Percentiles rank a stretch among this genome's conserved stretches.
Evolutionary conservation across 768 basidiomycete species (phyloP).

Genomic region (button mushroom (Agaricus bisporus)): DNA sequence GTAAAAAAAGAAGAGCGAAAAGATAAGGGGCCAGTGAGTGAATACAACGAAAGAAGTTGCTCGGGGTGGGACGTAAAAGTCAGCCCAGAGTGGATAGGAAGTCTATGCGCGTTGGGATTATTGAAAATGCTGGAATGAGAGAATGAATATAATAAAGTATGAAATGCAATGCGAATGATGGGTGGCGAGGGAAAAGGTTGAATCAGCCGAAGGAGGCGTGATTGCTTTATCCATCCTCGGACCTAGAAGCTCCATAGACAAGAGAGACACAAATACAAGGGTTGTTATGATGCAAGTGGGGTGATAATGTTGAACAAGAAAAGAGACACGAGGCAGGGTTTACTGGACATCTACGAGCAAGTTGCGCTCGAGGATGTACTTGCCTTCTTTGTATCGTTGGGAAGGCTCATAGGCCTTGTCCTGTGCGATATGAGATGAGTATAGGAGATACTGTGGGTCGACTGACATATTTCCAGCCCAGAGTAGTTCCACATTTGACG

Average conservation of each 20-base stretch:
- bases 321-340: slow-evolving; percentile 6
- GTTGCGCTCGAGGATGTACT: slow-evolving; percentile 94
- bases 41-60: not conserved
- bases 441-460: not conserved
- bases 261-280: slow-evolving; percentile 12
- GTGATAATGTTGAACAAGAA: not conserved
- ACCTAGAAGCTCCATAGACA: not conserved
- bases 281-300: slow-evolving; percentile 5
- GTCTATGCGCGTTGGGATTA: not conserved
- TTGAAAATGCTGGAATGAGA: not conserved
- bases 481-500: slow-evolving; percentile 74
- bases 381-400: slow-evolving; percentile 98
- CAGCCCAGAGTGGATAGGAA: slow-evolving; percentile 1
- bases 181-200: not conserved
- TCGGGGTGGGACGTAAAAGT: slow-evolving; percentile 1
- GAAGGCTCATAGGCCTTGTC: slow-evolving; percentile 85
- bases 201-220: slow-evolving; percentile 2
- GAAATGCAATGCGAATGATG: slow-evolving; percentile 1
- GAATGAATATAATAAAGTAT: not conserved
- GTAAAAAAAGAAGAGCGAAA: too few relatives aligned
- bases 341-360: slow-evolving; percentile 84
- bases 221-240: not conserved
- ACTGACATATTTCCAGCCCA: slow-evolving; percentile 99
- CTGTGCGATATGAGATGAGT: slow-evolving; percentile 33
- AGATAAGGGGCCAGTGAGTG: too few relatives aligned